Percentiles rank a stretch among this genome's conserved stretches.
Conservation (phyloP, 2,329 filamentous ascomycete species). For the Cladosporium halotolerans region DNA sequence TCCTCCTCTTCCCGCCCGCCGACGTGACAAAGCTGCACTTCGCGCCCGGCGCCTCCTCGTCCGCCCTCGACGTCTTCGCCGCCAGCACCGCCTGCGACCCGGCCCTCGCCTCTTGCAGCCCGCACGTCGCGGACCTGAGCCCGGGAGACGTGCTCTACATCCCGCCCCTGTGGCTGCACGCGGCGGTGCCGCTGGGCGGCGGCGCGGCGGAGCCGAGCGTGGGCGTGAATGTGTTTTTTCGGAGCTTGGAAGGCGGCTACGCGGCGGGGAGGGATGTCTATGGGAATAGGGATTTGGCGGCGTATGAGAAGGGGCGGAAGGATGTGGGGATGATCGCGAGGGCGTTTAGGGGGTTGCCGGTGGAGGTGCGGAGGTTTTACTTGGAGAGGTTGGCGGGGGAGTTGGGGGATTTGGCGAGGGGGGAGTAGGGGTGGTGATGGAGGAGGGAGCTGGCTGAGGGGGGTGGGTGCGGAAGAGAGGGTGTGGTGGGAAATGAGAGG, state of each 20-base stretch:
- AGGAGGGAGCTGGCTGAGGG: neutral
- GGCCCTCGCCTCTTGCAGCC: conserved; percentile 45
- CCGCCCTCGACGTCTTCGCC: conserved; percentile 65
- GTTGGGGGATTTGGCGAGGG: conserved; percentile 38
- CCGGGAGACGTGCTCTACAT: conserved; percentile 76
- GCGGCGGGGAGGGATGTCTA: conserved; percentile 76
- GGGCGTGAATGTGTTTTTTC: conserved; percentile 87
- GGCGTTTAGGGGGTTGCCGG: conserved; percentile 59
- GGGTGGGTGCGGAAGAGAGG: no score
- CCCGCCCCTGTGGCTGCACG: conserved; percentile 79
- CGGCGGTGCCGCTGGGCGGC: conserved; percentile 48
- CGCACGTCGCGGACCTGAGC: conserved; percentile 58
- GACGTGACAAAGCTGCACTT: conserved; percentile 67
- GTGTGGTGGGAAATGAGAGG: no score
- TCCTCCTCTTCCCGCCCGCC: conserved; percentile 71
- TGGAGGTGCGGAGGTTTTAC: conserved; percentile 68
- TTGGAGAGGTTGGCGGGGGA: conserved; percentile 65
- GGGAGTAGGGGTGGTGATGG: conserved; percentile 7
- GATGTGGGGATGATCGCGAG: conserved; percentile 63
- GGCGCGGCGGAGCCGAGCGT: conserved; percentile 49
- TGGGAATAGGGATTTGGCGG: conserved; percentile 76
- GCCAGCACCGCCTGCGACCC: conserved; percentile 15
- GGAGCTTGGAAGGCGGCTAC: conserved; percentile 57
- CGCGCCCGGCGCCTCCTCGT: conserved; percentile 72
- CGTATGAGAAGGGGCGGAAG: conserved; percentile 73